Evolutionary conservation across 352 stramenopile genomes (phyloP).

Genomic region (Thalassiosira hispida): DNA sequence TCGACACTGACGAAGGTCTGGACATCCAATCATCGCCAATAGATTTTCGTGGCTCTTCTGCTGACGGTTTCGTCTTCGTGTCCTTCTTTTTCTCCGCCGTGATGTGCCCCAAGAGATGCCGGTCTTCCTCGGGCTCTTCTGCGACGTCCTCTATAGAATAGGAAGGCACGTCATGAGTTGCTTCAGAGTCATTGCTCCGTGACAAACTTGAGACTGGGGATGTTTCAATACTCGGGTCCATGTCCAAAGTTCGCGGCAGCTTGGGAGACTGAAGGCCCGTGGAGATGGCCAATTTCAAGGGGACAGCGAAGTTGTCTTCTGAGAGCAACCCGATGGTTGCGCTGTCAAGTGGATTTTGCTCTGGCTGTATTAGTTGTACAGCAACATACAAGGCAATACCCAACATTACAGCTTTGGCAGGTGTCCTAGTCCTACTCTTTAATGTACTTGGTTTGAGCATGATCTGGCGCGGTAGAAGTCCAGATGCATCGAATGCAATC

Average conservation of each 20-base stretch:
- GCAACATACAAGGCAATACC: not conserved
- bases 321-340: not conserved
- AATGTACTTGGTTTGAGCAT: not conserved
- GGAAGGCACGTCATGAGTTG: too few species aligned
- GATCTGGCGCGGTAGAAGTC: not conserved
- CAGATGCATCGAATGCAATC: conserved; percentile 33
- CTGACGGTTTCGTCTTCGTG: too few species aligned
- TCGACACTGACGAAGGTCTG: too few species aligned
- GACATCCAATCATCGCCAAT: too few species aligned
- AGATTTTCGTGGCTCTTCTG: too few species aligned
- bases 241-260: not conserved
- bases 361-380: not conserved
- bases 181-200: too few species aligned
- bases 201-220: too few species aligned
- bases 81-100: too few species aligned
- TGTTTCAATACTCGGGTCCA: too few species aligned
- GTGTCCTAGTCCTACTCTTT: not conserved
- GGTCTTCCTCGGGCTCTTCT: too few species aligned
- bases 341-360: not conserved
- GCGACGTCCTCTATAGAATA: too few species aligned
- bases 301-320: not conserved
- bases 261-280: not conserved
- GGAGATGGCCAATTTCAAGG: not conserved
- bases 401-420: not conserved
- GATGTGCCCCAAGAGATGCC: too few species aligned